Base-by-base conservation (phyloP, 2,329 filamentous ascomycete genomes). In the Dothistroma septosporum region DNA sequence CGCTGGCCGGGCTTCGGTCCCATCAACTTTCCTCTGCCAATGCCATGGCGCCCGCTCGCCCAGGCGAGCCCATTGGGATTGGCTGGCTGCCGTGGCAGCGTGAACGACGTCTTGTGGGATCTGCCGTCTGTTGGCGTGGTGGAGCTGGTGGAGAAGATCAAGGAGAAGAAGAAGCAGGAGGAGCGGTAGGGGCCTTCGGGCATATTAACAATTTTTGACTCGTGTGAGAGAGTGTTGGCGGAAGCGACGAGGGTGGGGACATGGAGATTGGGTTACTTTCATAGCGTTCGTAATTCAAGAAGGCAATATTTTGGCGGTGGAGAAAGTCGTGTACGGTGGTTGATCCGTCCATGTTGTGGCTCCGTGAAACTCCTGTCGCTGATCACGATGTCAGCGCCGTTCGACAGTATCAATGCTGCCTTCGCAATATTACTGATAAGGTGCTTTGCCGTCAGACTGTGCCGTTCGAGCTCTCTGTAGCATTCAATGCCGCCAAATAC, bases 161-260 rank as follows among this genome's bases (percentile, higher is more conserved):
- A 66, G 24, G 74, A 76, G 7, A 68, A 78, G 35, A 67, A 75
- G 64, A 60, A 66, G 57, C 69, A 79, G 24, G 81, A 79, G 79
- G 77, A 80, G 57, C 76, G 75, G 47, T 28, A 68, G 79, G 3
- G 79, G 79, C 41, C 14, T 19, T 5, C 41, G 41, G 41, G 41
- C 14, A n/a, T 44, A 19, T 44, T n/a, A 1, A 9, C 14, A 2
- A 4, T 8, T 19, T 44, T 44, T 19, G 41, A 44, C 8, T 8
- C 16, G n/a, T 4, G 41, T 8, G 41, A 44, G 41, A 44, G 2
- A 6, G 14, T 4, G 2, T 44, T 5, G 41, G 41, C 16, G 41
- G 41, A 2, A 19, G 9, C 5, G 41, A n/a, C 6, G 41, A 19
- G 41, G 41, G 14, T 19, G 41, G 19, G 41, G 41, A 44, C 16